Conservation (phyloP, 2,329 filamentous ascomycete species). For the Aspergillus neoniger region DNA sequence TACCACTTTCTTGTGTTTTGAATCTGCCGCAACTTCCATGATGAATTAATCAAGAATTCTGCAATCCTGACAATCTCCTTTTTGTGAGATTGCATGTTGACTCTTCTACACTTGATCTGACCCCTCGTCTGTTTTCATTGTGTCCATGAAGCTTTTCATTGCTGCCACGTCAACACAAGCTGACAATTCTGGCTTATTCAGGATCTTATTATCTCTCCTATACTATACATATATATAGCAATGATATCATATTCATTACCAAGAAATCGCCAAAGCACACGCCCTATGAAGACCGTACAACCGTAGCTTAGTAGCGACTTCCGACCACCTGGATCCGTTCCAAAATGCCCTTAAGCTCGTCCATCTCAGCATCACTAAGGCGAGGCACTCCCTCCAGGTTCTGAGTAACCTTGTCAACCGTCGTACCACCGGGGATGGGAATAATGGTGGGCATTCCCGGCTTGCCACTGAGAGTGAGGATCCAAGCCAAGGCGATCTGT, state of each 20-base stretch:
- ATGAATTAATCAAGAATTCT: constrained; percentile 49
- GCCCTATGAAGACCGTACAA: too few species aligned
- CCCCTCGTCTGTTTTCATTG: constrained; percentile 7
- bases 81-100: constrained; percentile 48
- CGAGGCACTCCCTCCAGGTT: constrained; percentile 33
- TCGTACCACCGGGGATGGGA: constrained; percentile 41
- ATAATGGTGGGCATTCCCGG: constrained; percentile 48
- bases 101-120: constrained; percentile 52
- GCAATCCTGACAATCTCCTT: constrained; percentile 48
- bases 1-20: constrained; percentile 4
- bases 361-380: constrained; percentile 43
- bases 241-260: neutral
- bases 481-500: constrained; percentile 55
- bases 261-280: too few species aligned
- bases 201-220: neutral
- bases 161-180: neutral
- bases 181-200: neutral
- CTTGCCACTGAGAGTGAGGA: constrained; percentile 45
- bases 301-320: constrained; percentile 24
- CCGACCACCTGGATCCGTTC: constrained; percentile 46
- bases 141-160: constrained; percentile 19
- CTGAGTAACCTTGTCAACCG: constrained; percentile 38
- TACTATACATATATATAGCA: neutral
- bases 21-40: constrained; percentile 21
- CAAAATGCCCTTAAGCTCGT: constrained; percentile 55